phyloP scores from a whole-genome alignment of 768 basidiomycete species.

The Podaxis sp. region DNA sequence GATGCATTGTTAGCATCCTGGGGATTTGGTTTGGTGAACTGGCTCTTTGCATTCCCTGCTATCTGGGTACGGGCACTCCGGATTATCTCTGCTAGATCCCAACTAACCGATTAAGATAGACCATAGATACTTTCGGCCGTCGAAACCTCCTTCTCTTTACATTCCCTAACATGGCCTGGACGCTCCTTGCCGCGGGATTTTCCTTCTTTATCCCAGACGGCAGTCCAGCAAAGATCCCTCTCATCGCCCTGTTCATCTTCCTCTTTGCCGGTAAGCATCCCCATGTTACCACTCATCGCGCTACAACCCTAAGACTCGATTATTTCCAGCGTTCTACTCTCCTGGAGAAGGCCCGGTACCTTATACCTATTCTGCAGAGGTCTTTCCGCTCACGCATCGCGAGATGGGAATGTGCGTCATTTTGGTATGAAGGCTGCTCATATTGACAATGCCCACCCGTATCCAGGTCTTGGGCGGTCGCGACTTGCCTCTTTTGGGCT shows the following conservation, averaged over 20 bases:
- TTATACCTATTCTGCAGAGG: slow-evolving; percentile 89
- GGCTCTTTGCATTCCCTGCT: slow-evolving; percentile 65
- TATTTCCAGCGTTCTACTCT: slow-evolving; percentile 59
- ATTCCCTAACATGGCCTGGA: slow-evolving; percentile 81
- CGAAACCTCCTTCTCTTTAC: slow-evolving; percentile 76
- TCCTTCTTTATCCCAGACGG: slow-evolving; percentile 52
- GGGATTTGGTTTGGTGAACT: slow-evolving; percentile 70
- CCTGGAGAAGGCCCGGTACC: slow-evolving; percentile 91
- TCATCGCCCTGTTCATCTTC: slow-evolving; percentile 44
- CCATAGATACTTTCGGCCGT: slow-evolving; percentile 75
- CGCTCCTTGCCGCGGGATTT: slow-evolving; percentile 73
- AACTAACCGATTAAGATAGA: slow-evolving; percentile 30
- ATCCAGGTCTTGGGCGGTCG: slow-evolving; percentile 53
- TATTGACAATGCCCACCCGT: slow-evolving; percentile 24
- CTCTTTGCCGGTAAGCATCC: slow-evolving; percentile 36
- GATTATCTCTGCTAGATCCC: slow-evolving; percentile 1
- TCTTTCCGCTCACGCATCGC: slow-evolving; percentile 81
- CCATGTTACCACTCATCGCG: background rate
- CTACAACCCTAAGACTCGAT: no score
- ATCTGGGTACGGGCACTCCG: slow-evolving; percentile 42
- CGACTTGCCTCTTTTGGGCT: slow-evolving; percentile 52
- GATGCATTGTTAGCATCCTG: slow-evolving; percentile 63
- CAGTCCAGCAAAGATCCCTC: slow-evolving; percentile 39
- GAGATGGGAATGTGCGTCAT: slow-evolving; percentile 55
- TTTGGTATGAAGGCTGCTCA: slow-evolving; percentile 21